phyloP scores from a whole-genome alignment of 2,329 filamentous ascomycete genomes.

The Cladosporium velox region DNA sequence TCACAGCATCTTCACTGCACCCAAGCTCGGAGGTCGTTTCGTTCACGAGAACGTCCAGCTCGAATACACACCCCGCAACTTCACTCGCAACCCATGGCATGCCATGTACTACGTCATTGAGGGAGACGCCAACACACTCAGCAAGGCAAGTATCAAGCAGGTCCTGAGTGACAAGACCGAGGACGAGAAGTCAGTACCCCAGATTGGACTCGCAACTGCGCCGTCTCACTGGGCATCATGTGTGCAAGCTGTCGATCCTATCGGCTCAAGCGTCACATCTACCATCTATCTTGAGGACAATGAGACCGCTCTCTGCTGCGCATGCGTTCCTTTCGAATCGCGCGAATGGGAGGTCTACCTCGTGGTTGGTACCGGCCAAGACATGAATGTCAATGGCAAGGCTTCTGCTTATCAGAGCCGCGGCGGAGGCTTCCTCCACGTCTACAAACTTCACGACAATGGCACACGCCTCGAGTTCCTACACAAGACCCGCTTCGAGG shows the following conservation, averaged over 20 bases:
- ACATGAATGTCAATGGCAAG: constrained; percentile 56
- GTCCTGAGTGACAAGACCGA: constrained; percentile 3
- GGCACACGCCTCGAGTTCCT: constrained; percentile 91
- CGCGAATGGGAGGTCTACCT: constrained; percentile 88
- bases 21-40: constrained; percentile 81
- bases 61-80: constrained; percentile 84
- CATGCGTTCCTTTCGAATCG: constrained; percentile 80
- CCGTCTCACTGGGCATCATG: constrained; percentile 92
- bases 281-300: constrained; percentile 85
- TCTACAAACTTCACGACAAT: constrained; percentile 85
- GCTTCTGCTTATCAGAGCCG: constrained; percentile 20
- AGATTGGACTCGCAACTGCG: constrained; percentile 79
- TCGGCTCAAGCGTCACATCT: constrained; percentile 56
- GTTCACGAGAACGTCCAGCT: constrained; percentile 84
- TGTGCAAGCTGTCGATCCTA: constrained; percentile 86
- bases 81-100: constrained; percentile 83
- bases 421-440: constrained; percentile 75
- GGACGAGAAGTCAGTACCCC: constrained; percentile 13
- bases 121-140: constrained; percentile 87
- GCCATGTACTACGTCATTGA: constrained; percentile 93
- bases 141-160: constrained; percentile 65
- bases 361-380: constrained; percentile 91
- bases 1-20: constrained; percentile 80
- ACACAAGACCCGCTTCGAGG: constrained; percentile 91
- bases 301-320: constrained; percentile 85